These are phyloP conservation scores for Zygoascus sp. DNA, from an alignment of 1,139 yeast genomes.

Conservation along the genomic window DNA sequence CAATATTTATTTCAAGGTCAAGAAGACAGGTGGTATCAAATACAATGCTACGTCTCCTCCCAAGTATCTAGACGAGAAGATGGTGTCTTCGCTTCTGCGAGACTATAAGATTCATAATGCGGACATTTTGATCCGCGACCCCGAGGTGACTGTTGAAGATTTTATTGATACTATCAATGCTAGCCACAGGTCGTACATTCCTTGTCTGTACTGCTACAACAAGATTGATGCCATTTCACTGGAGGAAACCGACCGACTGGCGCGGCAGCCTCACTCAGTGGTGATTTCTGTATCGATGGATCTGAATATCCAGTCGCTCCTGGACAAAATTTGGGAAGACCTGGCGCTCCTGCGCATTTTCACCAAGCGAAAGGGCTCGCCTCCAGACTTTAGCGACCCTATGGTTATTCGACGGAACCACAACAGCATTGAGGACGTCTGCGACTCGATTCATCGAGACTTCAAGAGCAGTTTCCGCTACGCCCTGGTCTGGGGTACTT, in stretches of 20 bases:
- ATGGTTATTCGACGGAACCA: conserved; percentile 76
- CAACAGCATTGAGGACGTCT: conserved; percentile 77
- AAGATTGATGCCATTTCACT: conserved; percentile 92
- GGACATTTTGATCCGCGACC: conserved; percentile 86
- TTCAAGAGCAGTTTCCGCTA: conserved; percentile 88
- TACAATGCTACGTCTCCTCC: conserved; percentile 80
- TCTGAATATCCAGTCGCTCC: conserved; percentile 79
- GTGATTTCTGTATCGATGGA: conserved; percentile 90
- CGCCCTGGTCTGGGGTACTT: conserved; percentile 95
- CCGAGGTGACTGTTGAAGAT: conserved; percentile 85
- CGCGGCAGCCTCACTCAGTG: conserved; percentile 85
- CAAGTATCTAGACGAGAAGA: conserved; percentile 71
- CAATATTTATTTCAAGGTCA: conserved; percentile 69
- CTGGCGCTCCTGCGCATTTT: conserved; percentile 73
- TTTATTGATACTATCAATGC: conserved; percentile 90
- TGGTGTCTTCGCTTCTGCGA: conserved; percentile 68
- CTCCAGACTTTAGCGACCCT: conserved; percentile 82
- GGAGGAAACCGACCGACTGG: conserved; percentile 89
- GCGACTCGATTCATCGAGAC: conserved; percentile 90
- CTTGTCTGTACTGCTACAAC: conserved; percentile 89
- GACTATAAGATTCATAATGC: conserved; percentile 93
- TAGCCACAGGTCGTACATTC: conserved; percentile 79
- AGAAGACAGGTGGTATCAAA: conserved; percentile 89
- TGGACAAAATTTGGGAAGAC: conserved; percentile 91
- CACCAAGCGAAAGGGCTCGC: conserved; percentile 80